These are phyloP conservation scores for Ogataea dorogensis DNA, from an alignment of 805 yeast species.

Conservation along the genomic window DNA sequence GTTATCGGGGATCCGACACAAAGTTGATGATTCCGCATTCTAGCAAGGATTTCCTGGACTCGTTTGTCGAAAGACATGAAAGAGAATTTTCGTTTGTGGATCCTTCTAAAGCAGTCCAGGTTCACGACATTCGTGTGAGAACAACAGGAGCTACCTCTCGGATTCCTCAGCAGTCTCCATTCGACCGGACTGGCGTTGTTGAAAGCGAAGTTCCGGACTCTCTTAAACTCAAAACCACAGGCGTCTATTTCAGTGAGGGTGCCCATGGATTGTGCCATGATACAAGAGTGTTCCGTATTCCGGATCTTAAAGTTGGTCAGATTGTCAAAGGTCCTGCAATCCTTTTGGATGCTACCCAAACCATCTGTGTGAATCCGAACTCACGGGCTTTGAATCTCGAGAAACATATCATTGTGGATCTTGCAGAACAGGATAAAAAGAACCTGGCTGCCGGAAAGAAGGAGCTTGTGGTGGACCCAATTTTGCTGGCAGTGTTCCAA, in stretches of 20 bases:
- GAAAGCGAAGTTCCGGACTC: constrained; percentile 81
- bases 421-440: constrained; percentile 27
- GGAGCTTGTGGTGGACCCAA: constrained; percentile 8
- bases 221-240: constrained; percentile 42
- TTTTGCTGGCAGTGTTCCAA: constrained; percentile 12
- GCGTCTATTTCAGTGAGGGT: constrained; percentile 62
- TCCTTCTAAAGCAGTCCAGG: constrained; percentile 52
- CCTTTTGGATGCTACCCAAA: constrained; percentile 37
- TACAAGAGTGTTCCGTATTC: constrained; percentile 38
- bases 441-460: constrained; percentile 35
- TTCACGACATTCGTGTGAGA: constrained; percentile 61
- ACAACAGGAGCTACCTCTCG: constrained; percentile 70
- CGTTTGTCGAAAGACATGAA: constrained; percentile 53
- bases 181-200: constrained; percentile 44
- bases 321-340: constrained; percentile 47
- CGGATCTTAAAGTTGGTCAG: constrained; percentile 35
- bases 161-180: constrained; percentile 15
- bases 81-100: constrained; percentile 68
- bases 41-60: constrained; percentile 35
- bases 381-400: constrained; percentile 31
- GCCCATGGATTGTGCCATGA: constrained; percentile 75
- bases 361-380: constrained; percentile 34
- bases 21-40: constrained; percentile 56
- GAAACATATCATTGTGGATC: constrained; percentile 33
- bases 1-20: constrained; percentile 81